These are phyloP conservation scores for Nakazawaea anatomiae DNA, from an alignment of 805 yeast genomes.

Conservation along the genomic window DNA sequence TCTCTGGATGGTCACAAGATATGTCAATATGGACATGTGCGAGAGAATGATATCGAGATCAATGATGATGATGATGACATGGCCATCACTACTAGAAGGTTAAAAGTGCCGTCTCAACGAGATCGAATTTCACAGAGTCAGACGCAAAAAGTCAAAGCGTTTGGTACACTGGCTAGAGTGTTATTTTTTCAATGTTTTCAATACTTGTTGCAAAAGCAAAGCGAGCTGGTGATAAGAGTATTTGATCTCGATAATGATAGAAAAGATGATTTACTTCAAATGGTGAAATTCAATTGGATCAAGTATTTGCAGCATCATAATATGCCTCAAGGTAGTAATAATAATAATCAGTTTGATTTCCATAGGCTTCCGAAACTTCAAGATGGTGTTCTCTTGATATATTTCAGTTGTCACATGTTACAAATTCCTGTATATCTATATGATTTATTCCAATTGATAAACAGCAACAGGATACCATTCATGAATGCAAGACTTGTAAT, in stretches of 20 bases:
- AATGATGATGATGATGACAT: constrained; percentile 77
- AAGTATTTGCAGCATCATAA: neutral
- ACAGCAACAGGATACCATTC: constrained; percentile 43
- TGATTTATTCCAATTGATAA: constrained; percentile 39
- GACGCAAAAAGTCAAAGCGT: constrained; percentile 20
- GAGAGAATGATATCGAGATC: constrained; percentile 70
- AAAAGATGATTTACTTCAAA: neutral
- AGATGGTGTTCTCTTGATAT: constrained; percentile 33
- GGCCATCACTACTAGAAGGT: constrained; percentile 44
- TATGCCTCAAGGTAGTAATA: neutral
- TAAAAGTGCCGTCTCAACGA: constrained; percentile 41
- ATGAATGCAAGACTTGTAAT: constrained; percentile 31
- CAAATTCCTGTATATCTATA: constrained; percentile 43
- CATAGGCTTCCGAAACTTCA: constrained; percentile 5
- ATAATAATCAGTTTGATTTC: neutral
- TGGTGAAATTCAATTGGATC: constrained; percentile 3
- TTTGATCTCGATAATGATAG: neutral
- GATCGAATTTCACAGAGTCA: constrained; percentile 19
- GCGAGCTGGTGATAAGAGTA: neutral
- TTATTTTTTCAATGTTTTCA: constrained; percentile 45
- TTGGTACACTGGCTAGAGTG: constrained; percentile 43
- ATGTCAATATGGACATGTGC: constrained; percentile 89
- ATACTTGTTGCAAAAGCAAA: constrained; percentile 10
- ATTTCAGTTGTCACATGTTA: constrained; percentile 43
- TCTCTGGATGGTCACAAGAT: constrained; percentile 70